A percentile compares a stretch with the other conserved stretches of the same genome.
These are phyloP conservation scores for Prunus fruticosa DNA, from an alignment of 306 rosid species.

Conservation along the genomic window DNA sequence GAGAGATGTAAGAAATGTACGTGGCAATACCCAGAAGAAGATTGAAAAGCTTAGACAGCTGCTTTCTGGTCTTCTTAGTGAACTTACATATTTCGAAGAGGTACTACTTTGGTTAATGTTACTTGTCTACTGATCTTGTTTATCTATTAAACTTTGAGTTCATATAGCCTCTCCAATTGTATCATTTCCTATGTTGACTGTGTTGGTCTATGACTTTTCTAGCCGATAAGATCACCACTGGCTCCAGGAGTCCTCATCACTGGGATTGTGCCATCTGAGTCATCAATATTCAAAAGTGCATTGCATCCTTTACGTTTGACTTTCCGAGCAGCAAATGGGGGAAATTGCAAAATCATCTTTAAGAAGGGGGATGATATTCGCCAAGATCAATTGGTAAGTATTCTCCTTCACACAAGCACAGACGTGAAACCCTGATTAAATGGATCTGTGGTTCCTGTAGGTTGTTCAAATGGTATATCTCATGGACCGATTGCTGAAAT, in stretches of 20 bases:
- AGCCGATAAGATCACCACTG: constrained; percentile 95
- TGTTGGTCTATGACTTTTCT: constrained; percentile 30
- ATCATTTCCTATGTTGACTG: constrained; percentile 5
- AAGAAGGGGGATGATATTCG: constrained; percentile 98
- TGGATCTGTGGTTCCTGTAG: constrained; percentile 43
- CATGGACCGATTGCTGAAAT: constrained; percentile 93
- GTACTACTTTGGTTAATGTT: constrained; percentile 39
- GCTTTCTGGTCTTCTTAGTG: constrained; percentile 95
- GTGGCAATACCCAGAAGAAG: constrained; percentile 96
- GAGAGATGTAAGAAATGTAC: constrained; percentile 87
- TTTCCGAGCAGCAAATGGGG: constrained; percentile 78
- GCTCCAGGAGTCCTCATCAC: constrained; percentile 78
- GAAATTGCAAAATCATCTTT: constrained; percentile 73
- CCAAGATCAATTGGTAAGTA: constrained; percentile 88
- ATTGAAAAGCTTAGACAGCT: constrained; percentile 94
- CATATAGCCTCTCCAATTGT: constrained; percentile 13
- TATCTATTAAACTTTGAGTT: constrained; percentile 16
- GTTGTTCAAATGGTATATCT: constrained; percentile 98
- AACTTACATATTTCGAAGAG: constrained; percentile 95
- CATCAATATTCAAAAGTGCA: constrained; percentile 95
- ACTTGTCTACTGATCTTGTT: constrained; percentile 1
- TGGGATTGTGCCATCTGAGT: constrained; percentile 88
- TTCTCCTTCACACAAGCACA: constrained; percentile 12
- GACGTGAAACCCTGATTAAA: background rate
- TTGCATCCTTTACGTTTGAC: constrained; percentile 93